These are phyloP conservation scores for Talaromyces sp. DNA, from an alignment of 2,329 filamentous ascomycete species.

Conservation along the genomic window DNA sequence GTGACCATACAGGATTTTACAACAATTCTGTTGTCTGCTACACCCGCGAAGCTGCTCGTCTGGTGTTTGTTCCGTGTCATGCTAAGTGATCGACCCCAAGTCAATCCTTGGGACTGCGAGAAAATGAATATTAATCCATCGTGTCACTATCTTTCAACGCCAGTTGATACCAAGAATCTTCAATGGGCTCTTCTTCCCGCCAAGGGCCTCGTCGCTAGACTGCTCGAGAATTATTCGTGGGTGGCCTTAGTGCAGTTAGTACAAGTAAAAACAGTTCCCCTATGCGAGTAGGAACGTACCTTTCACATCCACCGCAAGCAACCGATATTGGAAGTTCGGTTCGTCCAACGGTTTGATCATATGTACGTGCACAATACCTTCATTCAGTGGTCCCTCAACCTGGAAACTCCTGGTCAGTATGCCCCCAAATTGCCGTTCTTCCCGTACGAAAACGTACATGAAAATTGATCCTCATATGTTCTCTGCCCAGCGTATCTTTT, in stretches of 20 bases:
- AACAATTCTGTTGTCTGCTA: background rate
- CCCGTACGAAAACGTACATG: slow-evolving; percentile 54
- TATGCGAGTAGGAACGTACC: slow-evolving; percentile 44
- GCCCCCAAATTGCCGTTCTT: background rate
- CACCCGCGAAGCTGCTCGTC: background rate
- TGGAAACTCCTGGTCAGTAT: slow-evolving; percentile 32
- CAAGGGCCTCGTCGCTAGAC: slow-evolving; percentile 36
- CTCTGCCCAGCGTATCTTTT: slow-evolving; percentile 70
- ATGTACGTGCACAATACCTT: slow-evolving; percentile 73
- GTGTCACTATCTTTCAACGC: slow-evolving; percentile 30
- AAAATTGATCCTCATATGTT: slow-evolving; percentile 84
- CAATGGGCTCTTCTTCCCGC: slow-evolving; percentile 44
- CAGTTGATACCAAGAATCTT: slow-evolving; percentile 53
- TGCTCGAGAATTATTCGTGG: slow-evolving; percentile 49
- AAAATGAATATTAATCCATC: background rate
- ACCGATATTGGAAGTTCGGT: slow-evolving; percentile 72
- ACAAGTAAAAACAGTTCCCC: background rate
- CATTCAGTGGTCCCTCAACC: slow-evolving; percentile 74
- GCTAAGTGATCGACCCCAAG: background rate
- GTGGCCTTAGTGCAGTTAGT: slow-evolving; percentile 34
- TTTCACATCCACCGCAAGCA: slow-evolving; percentile 76
- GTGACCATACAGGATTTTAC: background rate
- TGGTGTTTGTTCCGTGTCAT: background rate
- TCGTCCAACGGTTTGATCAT: slow-evolving; percentile 67
- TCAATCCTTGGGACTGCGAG: background rate